Evolutionary conservation across 768 basidiomycete genomes (phyloP), one percentile per base, ranked within the genome.

Genomic region (Tulasnella sp.): DNA sequence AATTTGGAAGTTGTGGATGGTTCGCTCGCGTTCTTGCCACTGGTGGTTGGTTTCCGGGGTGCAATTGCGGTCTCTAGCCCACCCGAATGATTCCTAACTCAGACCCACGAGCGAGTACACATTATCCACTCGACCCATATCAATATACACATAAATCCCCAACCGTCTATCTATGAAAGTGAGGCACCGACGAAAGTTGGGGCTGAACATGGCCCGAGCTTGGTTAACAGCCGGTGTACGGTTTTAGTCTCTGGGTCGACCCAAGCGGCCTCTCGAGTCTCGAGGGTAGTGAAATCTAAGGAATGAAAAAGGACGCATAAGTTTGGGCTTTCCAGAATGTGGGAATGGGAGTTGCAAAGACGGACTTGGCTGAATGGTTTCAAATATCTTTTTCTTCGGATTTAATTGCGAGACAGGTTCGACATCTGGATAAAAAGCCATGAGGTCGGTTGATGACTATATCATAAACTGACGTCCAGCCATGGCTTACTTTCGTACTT

Each of bases 361-460:
- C 85, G 34, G 82, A 92, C 95, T 93, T 75, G 96, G 96, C 84
- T 98, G 98, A 74, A 99, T 91, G 0, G 96, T 93, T 87, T 99
- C 98, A 83, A 98, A 99, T 42, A 99, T 94, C 87, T 99, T 99
- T 88, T 98, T 99, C 87, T 99, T 99, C 18, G 98, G 98, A 85
- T 98, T 98, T 79, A 99, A 88, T 83, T 97, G 95, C 9, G 92
- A 83, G 34, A 97, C 86, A 0, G 96, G 93, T 7, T 78, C 82
- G 42, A 83, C 84, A 75, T 84, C 85, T 85, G 56, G 1, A 40
- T 40, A 48, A 34, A 18, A 52, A 62, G 77, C 40, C 36, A n/a
- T 14, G 68, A 78, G 52, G 39, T 56, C 75, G 18, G 40, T 62
- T 38, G 81, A 79, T 38, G 75, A 72, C 34, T 76, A 58, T 58